These are phyloP conservation scores for Silene vulgaris DNA, from an alignment of 179 eudicot species.

Conservation along the genomic window DNA sequence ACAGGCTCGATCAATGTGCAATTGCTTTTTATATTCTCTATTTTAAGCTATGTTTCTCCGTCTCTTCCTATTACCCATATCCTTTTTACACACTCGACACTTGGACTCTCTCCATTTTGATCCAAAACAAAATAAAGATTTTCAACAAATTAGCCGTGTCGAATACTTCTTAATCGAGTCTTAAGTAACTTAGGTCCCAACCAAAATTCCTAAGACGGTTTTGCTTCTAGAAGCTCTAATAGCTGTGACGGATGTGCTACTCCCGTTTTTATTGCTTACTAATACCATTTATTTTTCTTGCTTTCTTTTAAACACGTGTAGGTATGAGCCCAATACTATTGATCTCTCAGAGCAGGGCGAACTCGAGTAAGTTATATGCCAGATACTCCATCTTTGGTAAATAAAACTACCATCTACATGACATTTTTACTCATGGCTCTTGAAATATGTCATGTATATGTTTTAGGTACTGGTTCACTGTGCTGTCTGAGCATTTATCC, in stretches of 20 bases:
- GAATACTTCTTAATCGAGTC: too few relatives aligned
- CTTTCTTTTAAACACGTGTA: constrained; percentile 30
- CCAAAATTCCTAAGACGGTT: neutral
- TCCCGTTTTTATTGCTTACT: neutral
- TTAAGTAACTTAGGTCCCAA: neutral
- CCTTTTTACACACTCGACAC: too few relatives aligned
- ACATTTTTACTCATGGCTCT: neutral
- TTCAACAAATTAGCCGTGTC: too few relatives aligned
- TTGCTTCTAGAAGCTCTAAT: neutral
- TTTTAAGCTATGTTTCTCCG: too few relatives aligned
- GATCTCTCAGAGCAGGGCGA: constrained; percentile 83
- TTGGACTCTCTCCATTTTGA: too few relatives aligned
- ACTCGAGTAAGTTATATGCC: constrained; percentile 62
- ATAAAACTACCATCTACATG: neutral
- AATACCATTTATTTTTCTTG: neutral
- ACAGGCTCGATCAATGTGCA: constrained; percentile 9
- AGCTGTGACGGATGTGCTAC: neutral
- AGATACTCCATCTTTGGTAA: neutral
- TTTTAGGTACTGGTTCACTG: constrained; percentile 86
- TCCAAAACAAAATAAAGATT: too few relatives aligned
- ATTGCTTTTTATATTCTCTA: neutral
- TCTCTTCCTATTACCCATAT: too few relatives aligned
- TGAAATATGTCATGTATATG: neutral
- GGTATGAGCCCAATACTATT: constrained; percentile 93
- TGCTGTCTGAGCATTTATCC: constrained; percentile 76